Base-by-base conservation (phyloP, 169 alveolate species). In the Perkinsus marinus region DNA sequence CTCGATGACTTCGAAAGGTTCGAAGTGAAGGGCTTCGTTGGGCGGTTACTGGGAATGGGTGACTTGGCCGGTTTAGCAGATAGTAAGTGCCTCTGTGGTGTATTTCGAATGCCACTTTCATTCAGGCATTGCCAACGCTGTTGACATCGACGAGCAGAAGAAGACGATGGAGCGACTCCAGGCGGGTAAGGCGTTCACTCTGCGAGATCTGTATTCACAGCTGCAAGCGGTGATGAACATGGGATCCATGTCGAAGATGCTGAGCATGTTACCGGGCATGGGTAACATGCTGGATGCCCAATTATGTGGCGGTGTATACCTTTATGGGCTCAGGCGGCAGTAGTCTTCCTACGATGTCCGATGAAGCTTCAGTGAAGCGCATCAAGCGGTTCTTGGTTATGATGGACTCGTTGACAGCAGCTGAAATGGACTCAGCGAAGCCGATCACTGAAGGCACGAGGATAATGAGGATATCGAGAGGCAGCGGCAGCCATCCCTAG, bases 1-100 rank as follows among this genome's bases (percentile, higher is more conserved):
- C 98, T 99, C 92, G 99, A 97, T 92, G 99, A 98, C 89, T 97
- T 99, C 93, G 99, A 99, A 94, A 96, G 97, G 68, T 99, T 99
- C 93, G 99, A 98, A 43, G 99, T 99, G 22, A 95, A 98, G 90
- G 96, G 99, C 36, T 99, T 99, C 94, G 99, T 99, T 36, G 98
- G 99, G 68, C 95, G 99, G 68, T 96, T 99, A 5, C 96, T 99
- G 17, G 99, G 97, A 46, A 69, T 39, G 38, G 41, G 26, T n/a
- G 37, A 46, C 39, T 17, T 68, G 37, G 79, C 79, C 34, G 79
- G 79, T 16, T 26, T 57, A 57, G 79, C 79, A 13, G 79, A 57
- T 57, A 57, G 79, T 57, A 26, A 57, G 79, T 26, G 34, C 34
- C 19, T 10, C 46, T 41, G 19, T 10, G 46, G 46, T 41, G 46